phyloP scores from a whole-genome alignment of 805 yeast species.

The Yamadazyma philogaea region DNA sequence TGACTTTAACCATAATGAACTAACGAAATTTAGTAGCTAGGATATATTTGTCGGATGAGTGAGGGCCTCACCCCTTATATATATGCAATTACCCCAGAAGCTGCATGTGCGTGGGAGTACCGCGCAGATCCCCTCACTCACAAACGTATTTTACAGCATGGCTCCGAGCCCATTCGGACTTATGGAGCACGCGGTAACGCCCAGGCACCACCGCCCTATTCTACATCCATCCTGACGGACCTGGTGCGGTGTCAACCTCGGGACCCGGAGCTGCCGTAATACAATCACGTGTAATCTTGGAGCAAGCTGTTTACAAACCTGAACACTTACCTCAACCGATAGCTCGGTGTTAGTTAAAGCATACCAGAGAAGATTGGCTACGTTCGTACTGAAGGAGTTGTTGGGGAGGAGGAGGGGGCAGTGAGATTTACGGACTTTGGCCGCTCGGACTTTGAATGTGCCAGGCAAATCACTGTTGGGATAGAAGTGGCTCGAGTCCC shows the following conservation, averaged over 20 bases:
- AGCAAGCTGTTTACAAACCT: no score
- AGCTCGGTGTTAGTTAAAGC: no score
- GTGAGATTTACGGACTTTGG: not conserved
- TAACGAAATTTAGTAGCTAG: not conserved
- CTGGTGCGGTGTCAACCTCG: not conserved
- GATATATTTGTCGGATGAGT: not conserved
- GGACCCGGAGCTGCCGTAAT: not conserved
- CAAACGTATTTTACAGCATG: not conserved
- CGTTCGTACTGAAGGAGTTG: not conserved
- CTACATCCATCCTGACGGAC: not conserved
- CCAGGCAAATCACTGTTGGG: not conserved
- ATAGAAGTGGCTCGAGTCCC: no score
- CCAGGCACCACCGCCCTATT: not conserved
- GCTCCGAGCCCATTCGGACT: constrained; percentile 1
- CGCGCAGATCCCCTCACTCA: constrained; percentile 2
- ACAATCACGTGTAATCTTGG: not conserved
- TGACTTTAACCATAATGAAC: constrained; percentile 55
- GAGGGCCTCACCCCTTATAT: constrained; percentile 7
- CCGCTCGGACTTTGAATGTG: not conserved
- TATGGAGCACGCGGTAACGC: not conserved
- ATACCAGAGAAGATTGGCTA: no score
- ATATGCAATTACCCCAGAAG: constrained; percentile 11
- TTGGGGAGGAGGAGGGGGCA: not conserved
- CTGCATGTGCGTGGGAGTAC: not conserved
- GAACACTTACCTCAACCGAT: no score